Base-by-base conservation (phyloP, 176 grass and related monocot species). In the Oryza australiensis region DNA sequence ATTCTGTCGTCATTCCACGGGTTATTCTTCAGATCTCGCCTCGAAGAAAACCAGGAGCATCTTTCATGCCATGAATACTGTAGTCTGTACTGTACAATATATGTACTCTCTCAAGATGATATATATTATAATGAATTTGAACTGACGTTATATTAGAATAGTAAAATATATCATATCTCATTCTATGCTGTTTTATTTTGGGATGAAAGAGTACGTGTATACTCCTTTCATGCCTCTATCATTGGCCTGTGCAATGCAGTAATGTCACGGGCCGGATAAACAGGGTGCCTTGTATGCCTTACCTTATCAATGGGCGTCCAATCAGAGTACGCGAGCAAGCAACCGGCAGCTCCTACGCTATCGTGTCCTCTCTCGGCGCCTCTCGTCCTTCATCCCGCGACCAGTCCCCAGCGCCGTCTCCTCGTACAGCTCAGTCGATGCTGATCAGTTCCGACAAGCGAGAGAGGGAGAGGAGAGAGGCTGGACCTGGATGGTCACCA, bases 281-380 rank as follows among this genome's bases (percentile, higher is more conserved):
- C 14, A 3, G 51, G 49, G 18, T 4, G 51, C 51, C 45, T 42
- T 42, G 1, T 29, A 29, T n/a, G 29, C 7, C 35, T 37, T 37
- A 37, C 35, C 49, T 60, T 60, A 60, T 24, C 55, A 24, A 24
- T 60, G 55, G 55, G 55, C 55, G n/a, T 60, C 55, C 55, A 60
- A 60, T 60, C 55, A 60, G n/a, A 24, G n/a, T 2, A 3, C 6
- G 22, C 55, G 55, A 60, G n/a, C 55, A 60, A 49, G 26, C 26
- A 73, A 29, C 42, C 42, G 42, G 26, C 11, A 20, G 42, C 24
- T 43, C 15, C 41, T 49, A 2, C 46, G 62, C 23, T 29, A 55
- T 12, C 24, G 72, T 84, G 82, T 30, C 32, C 45, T 84, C 48
- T 70, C 26, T 7, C 12, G 13, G 28, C 27, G n/a, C 70, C 82